phyloP scores from a whole-genome alignment of 2,329 filamentous ascomycete genomes.

The Aureobasidium subglaciale region DNA sequence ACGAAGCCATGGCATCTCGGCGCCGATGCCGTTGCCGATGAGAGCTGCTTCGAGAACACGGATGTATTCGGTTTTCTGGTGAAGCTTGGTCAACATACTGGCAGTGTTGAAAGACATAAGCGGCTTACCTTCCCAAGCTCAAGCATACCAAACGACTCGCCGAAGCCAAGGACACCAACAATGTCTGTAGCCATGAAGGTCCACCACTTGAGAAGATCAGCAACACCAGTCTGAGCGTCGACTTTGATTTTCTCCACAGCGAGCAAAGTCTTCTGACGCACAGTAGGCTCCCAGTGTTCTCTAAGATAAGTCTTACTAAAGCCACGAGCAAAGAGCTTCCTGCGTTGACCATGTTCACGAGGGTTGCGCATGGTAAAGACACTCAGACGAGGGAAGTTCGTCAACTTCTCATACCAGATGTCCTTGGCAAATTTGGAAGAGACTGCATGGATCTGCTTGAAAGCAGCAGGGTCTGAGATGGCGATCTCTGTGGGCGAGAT shows the following conservation, averaged over 20 bases:
- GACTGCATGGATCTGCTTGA: slow-evolving; percentile 27
- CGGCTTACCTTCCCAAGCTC: slow-evolving; percentile 27
- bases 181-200: slow-evolving; percentile 32
- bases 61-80: slow-evolving; percentile 23
- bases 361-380: slow-evolving; percentile 32
- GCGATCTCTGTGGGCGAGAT: slow-evolving; percentile 26
- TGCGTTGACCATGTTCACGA: slow-evolving; percentile 25
- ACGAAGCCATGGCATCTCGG: slow-evolving; percentile 23
- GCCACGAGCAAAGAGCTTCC: slow-evolving; percentile 28
- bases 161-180: slow-evolving; percentile 29
- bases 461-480: slow-evolving; percentile 23
- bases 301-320: slow-evolving; percentile 29
- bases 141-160: slow-evolving; percentile 31
- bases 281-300: slow-evolving; percentile 27
- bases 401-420: slow-evolving; percentile 25
- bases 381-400: slow-evolving; percentile 20
- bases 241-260: slow-evolving; percentile 26
- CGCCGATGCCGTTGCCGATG: slow-evolving; percentile 24
- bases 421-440: slow-evolving; percentile 24
- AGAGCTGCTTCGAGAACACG: slow-evolving; percentile 24
- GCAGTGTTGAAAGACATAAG: too few relatives aligned
- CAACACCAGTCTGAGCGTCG: slow-evolving; percentile 23
- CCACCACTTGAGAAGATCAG: slow-evolving; percentile 32
- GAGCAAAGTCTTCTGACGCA: slow-evolving; percentile 25
- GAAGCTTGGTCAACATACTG: background rate